These are phyloP conservation scores for Sclerotiophoma versabilis DNA, from an alignment of 2,329 filamentous ascomycete species.

Conservation along the genomic window DNA sequence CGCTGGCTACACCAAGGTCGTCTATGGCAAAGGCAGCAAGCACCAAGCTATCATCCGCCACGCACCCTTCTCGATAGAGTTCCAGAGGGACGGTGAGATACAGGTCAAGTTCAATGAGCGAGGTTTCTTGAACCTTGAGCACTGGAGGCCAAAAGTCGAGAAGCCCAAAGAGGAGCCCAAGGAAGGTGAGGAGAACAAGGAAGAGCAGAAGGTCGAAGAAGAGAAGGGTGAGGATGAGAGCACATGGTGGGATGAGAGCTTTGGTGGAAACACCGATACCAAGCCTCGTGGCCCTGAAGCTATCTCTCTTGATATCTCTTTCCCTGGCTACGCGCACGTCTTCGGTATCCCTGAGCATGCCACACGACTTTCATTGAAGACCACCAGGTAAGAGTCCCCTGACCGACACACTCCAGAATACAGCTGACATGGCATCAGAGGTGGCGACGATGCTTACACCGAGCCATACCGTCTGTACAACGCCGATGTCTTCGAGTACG, in stretches of 20 bases:
- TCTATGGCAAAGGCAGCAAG: constrained; percentile 77
- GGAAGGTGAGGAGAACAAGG: constrained; percentile 55
- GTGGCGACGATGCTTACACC: constrained; percentile 81
- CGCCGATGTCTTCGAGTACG: constrained; percentile 96
- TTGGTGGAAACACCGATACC: constrained; percentile 92
- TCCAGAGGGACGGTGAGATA: constrained; percentile 79
- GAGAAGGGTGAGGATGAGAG: constrained; percentile 73
- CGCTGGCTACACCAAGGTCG: constrained; percentile 72
- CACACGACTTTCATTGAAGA: constrained; percentile 83
- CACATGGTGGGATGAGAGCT: constrained; percentile 98
- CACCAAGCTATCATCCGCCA: constrained; percentile 87
- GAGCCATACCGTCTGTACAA: constrained; percentile 97
- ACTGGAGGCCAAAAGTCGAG: constrained; percentile 90
- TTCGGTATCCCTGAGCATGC: constrained; percentile 95
- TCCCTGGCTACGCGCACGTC: constrained; percentile 89
- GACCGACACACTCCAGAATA: neutral
- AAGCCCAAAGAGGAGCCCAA: constrained; percentile 59
- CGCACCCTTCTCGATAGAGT: constrained; percentile 83
- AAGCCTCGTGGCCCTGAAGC: constrained; percentile 97
- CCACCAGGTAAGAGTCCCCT: constrained; percentile 69
- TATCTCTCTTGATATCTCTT: constrained; percentile 87
- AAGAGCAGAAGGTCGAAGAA: constrained; percentile 53
- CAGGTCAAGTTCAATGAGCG: constrained; percentile 90
- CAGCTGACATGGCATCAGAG: constrained; percentile 52
- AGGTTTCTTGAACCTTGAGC: constrained; percentile 91